Percentiles rank a stretch among this genome's conserved stretches.
These are phyloP conservation scores for Chrysanthemum makinoi DNA, from an alignment of 129 eudicot genomes.

Conservation along the genomic window DNA sequence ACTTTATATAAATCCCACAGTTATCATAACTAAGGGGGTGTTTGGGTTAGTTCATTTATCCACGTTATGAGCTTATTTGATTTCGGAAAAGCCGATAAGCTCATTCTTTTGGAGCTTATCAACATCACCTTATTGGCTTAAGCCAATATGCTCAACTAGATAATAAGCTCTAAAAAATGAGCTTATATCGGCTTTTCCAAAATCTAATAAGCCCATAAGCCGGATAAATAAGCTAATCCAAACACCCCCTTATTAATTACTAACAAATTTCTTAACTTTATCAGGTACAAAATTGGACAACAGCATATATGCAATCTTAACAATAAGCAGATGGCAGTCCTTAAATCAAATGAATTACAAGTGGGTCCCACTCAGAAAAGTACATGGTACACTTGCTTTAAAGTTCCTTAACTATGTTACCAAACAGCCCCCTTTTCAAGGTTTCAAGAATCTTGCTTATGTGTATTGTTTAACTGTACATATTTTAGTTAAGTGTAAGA, in stretches of 20 bases:
- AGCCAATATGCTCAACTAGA: too few species aligned
- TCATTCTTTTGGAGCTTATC: too few species aligned
- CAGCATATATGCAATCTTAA: conserved; percentile 64
- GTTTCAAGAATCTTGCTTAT: conserved; percentile 49
- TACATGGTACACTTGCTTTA: conserved; percentile 81
- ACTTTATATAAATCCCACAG: too few species aligned
- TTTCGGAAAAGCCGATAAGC: too few species aligned
- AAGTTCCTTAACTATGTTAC: conserved; percentile 79
- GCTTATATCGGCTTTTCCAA: too few species aligned
- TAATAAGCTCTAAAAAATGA: too few species aligned
- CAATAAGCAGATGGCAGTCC: conserved; percentile 86
- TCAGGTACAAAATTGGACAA: conserved; percentile 54
- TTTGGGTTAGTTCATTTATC: too few species aligned
- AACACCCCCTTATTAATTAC: neutral
- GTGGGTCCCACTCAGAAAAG: conserved; percentile 65
- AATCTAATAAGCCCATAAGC: too few species aligned
- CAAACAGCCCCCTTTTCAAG: conserved; percentile 75
- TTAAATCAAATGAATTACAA: conserved; percentile 75
- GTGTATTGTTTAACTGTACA: conserved; percentile 72
- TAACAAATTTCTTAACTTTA: neutral
- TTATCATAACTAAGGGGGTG: too few species aligned
- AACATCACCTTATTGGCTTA: too few species aligned
- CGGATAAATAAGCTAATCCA: too few species aligned
- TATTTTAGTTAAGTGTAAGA: conserved; percentile 72
- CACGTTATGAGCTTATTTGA: too few species aligned